Evolutionary conservation across 192 early-diverging fungal species (phyloP), one percentile per base, ranked within the genome.

Genomic region (Coemansia sp.): DNA sequence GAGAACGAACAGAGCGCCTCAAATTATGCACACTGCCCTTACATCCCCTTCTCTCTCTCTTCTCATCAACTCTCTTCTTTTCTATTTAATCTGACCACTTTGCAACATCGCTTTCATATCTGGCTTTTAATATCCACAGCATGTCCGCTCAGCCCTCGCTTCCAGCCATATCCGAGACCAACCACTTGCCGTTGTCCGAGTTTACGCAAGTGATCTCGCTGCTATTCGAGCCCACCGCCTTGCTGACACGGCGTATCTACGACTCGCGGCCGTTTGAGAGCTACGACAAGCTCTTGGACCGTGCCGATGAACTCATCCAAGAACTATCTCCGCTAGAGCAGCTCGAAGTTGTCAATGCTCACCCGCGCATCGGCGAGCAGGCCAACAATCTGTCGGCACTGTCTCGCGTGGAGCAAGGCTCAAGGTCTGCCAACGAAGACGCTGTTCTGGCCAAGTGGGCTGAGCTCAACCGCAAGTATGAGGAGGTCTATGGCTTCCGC

Each of bases 201-300:
- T 89, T 93, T 67, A 68, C 83, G 16, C 49, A 67, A 22, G 85
- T 87, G 44, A 82, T 96, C 40, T 86, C 89, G 32, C 83, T 89
- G 32, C 84, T 95, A 20, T 96, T 95, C 64, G 94, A 96, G 84
- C 83, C 91, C 30, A 91, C 93, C 0, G 92, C 92, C 10, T 87
- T 93, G 52, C 85, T 96, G n/a, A 88, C 90, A 34, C 62, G 86
- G 59, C 84, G 84, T 61, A 85, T 94, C 37, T 89, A 88, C 61
- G 76, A 86, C 55, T 69, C 74, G 15, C 86, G 93, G 8, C 94
- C 93, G 20, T 96, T 86, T 64, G 59, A 74, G 38, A 86, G 87
- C 59, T 96, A 93, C 75, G 71, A 69, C 10, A 60, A 78, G 52
- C 83, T 96, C 7, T 86, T 96, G 64, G 87, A 90, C 59, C 69